These are phyloP conservation scores for Gynochthodes officinalis DNA, from an alignment of 257 asterid species.

Conservation along the genomic window DNA sequence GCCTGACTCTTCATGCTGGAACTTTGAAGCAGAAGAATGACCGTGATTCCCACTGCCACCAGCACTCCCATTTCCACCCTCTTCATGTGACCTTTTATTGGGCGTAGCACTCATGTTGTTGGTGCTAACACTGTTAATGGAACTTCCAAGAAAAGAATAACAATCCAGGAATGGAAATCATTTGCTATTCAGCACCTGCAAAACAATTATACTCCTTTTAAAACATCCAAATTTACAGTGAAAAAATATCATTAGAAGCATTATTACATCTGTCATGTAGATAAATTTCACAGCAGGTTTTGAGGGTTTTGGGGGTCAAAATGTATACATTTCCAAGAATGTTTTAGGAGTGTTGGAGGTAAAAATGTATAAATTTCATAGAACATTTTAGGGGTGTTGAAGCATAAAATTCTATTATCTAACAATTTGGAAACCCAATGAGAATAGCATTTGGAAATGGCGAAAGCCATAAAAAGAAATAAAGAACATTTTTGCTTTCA, in stretches of 20 bases:
- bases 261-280: neutral
- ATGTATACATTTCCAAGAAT: too few species aligned
- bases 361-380: too few species aligned
- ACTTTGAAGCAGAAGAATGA: conserved; percentile 57
- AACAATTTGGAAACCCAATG: neutral
- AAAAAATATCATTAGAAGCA: neutral
- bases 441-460: neutral
- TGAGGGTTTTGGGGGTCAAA: neutral
- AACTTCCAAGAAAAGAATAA: neutral
- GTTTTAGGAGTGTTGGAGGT: too few species aligned
- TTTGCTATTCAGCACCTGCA: conserved; percentile 6
- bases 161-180: neutral
- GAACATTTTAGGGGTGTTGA: too few species aligned
- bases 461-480: neutral
- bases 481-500: too few species aligned
- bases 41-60: conserved; percentile 44
- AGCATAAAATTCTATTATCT: conserved; percentile 3
- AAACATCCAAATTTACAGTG: neutral
- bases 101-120: conserved; percentile 69
- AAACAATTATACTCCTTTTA: neutral
- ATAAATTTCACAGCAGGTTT: neutral
- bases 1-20: conserved; percentile 64
- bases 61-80: conserved; percentile 50
- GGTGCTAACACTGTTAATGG: conserved; percentile 2
- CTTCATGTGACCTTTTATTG: conserved; percentile 73